Evolutionary conservation across 306 rosid genomes (phyloP).

Genomic region (Cucurbita argyrosperma): DNA sequence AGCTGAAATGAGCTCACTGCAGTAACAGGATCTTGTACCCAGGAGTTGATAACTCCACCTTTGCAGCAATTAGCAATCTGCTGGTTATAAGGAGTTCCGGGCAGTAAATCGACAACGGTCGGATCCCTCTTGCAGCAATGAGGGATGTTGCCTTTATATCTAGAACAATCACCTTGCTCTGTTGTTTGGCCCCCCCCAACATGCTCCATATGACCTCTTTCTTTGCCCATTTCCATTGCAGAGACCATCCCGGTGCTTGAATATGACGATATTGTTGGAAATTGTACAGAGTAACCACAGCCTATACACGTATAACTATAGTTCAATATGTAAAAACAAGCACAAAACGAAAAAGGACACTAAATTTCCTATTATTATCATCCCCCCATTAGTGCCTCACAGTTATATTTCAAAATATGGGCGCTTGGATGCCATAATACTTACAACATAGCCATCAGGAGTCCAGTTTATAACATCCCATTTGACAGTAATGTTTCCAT

Average conservation of each 20-base stretch:
- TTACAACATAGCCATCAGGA: constrained; percentile 24
- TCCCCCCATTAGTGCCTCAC: background rate
- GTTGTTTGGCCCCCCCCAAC: constrained; percentile 67
- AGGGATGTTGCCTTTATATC: constrained; percentile 35
- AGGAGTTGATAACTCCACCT: constrained; percentile 78
- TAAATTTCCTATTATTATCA: background rate
- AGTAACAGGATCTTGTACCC: constrained; percentile 55
- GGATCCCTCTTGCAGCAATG: constrained; percentile 67
- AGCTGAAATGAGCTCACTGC: constrained; percentile 61
- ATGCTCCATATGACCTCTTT: constrained; percentile 77
- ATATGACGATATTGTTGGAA: constrained; percentile 77
- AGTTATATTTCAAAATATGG: background rate
- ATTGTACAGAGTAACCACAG: constrained; percentile 54
- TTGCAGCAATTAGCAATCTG: constrained; percentile 71
- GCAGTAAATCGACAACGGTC: constrained; percentile 60
- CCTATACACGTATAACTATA: constrained; percentile 18
- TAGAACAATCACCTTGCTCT: constrained; percentile 89
- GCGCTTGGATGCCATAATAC: background rate
- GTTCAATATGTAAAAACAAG: background rate
- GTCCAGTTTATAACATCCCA: constrained; percentile 27
- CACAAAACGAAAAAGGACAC: background rate
- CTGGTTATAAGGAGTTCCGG: constrained; percentile 72
- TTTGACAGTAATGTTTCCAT: constrained; percentile 19
- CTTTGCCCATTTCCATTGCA: constrained; percentile 83
- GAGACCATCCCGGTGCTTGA: constrained; percentile 64